phyloP scores from a whole-genome alignment of 2,329 filamentous ascomycete species.

The Sarocladium kiliense region DNA sequence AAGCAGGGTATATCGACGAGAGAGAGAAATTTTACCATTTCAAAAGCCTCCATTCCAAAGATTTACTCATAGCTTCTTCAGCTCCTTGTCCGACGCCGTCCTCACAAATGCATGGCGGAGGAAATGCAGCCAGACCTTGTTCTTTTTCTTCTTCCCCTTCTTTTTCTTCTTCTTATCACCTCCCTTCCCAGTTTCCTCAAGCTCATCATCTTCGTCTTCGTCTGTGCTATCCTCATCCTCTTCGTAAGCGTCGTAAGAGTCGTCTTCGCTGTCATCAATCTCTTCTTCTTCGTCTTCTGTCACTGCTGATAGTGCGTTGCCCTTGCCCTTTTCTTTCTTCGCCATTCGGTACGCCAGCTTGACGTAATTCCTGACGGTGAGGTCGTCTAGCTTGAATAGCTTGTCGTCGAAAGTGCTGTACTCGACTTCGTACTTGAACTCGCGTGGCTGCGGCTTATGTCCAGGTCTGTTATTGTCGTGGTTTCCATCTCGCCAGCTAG shows the following conservation, averaged over 20 bases:
- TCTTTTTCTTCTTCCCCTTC: slow-evolving; percentile 46
- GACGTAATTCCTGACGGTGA: slow-evolving; percentile 79
- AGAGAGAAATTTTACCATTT: not conserved
- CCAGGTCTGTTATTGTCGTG: slow-evolving; percentile 51
- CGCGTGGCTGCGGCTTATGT: slow-evolving; percentile 49
- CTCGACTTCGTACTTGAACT: slow-evolving; percentile 74
- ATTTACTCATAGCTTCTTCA: slow-evolving; percentile 46
- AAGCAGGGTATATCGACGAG: not conserved
- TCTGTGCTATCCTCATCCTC: slow-evolving; percentile 22
- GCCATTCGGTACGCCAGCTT: slow-evolving; percentile 77
- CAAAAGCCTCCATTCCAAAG: too few species aligned
- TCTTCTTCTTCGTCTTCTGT: slow-evolving; percentile 19
- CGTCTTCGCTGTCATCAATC: slow-evolving; percentile 20
- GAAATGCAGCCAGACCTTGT: slow-evolving; percentile 74
- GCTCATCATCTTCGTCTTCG: slow-evolving; percentile 38
- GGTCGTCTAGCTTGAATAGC: slow-evolving; percentile 68
- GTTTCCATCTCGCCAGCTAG: slow-evolving; percentile 60
- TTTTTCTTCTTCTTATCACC: slow-evolving; percentile 28
- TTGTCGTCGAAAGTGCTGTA: slow-evolving; percentile 79
- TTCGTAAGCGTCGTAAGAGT: slow-evolving; percentile 22
- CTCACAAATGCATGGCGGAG: slow-evolving; percentile 74
- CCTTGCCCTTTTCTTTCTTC: slow-evolving; percentile 18
- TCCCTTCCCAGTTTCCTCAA: slow-evolving; percentile 32
- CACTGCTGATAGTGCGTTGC: slow-evolving; percentile 16
- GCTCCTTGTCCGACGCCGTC: slow-evolving; percentile 60